phyloP scores from a whole-genome alignment of 139 green algal genomes.

The Haematococcus sp. region DNA sequence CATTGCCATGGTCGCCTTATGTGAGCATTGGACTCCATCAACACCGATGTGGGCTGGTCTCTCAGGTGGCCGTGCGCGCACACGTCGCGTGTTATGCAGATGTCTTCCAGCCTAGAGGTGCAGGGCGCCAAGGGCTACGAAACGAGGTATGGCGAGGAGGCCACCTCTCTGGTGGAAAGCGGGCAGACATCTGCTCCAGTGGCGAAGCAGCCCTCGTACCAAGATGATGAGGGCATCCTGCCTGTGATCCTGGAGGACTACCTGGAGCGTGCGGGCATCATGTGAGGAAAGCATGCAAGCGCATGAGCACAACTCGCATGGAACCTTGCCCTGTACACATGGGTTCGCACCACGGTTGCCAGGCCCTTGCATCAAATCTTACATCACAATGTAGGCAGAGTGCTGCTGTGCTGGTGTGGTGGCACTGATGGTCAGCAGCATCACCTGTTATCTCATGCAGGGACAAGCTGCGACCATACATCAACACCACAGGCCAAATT shows the following conservation, averaged over 20 bases:
- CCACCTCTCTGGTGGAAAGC: too few species aligned
- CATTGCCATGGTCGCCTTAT: too few species aligned
- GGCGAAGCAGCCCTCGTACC: conserved; percentile 1
- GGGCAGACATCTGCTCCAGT: neutral
- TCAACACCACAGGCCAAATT: conserved; percentile 46
- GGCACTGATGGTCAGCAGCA: too few species aligned
- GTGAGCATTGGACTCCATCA: neutral
- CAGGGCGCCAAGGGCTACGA: neutral
- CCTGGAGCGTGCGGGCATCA: conserved; percentile 41
- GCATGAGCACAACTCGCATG: neutral
- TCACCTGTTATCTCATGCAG: conserved; percentile 20
- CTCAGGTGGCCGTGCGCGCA: neutral
- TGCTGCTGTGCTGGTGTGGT: too few species aligned
- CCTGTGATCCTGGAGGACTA: conserved; percentile 54
- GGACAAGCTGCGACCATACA: conserved; percentile 42
- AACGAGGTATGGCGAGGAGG: neutral
- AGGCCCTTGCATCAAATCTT: too few species aligned
- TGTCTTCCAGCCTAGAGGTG: neutral
- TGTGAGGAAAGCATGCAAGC: conserved; percentile 31
- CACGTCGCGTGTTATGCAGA: neutral
- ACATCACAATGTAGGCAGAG: too few species aligned
- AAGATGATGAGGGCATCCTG: conserved; percentile 44
- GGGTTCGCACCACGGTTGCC: neutral
- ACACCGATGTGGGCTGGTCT: neutral
- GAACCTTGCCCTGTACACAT: neutral